Conservation (phyloP, 2,329 filamentous ascomycete genomes). For the Bipolaris oryzae region DNA sequence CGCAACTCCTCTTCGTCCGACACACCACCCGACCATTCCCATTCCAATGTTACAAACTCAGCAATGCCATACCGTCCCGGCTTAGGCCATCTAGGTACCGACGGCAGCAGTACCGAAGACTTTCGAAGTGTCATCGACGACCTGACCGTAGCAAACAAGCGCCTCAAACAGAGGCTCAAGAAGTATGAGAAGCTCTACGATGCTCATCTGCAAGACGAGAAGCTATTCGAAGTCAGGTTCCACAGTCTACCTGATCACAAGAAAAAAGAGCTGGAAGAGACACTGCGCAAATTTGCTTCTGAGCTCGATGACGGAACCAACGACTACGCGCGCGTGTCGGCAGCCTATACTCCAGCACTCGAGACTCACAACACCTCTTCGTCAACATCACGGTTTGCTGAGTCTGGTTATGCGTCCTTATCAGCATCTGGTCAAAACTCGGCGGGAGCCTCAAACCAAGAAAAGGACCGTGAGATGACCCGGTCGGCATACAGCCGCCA, state of each 20-base stretch:
- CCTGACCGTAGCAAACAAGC: conserved; percentile 82
- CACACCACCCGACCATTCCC: conserved; percentile 48
- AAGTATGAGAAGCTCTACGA: conserved; percentile 72
- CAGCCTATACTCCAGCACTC: conserved; percentile 53
- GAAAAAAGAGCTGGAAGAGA: conserved; percentile 76
- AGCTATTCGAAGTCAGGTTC: conserved; percentile 81
- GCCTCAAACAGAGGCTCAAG: conserved; percentile 73
- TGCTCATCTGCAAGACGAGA: conserved; percentile 72
- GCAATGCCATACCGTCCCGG: conserved; percentile 36
- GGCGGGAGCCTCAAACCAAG: conserved; percentile 44
- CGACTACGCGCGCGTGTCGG: conserved; percentile 34
- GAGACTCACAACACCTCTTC: conserved; percentile 65
- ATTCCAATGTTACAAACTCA: conserved; percentile 19
- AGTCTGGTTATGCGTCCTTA: conserved; percentile 68
- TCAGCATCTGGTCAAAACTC: conserved; percentile 56
- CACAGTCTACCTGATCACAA: conserved; percentile 74
- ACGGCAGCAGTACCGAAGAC: conserved; percentile 71
- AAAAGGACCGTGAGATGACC: conserved; percentile 37
- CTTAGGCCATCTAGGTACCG: conserved; percentile 51
- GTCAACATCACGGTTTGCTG: conserved; percentile 57
- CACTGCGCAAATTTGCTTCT: conserved; percentile 72
- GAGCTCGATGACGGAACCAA: conserved; percentile 59
- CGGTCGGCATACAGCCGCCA: conserved; percentile 42
- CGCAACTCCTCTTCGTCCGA: conserved; percentile 54
- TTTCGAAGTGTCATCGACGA: conserved; percentile 86